Base-by-base conservation (phyloP, 345 rosid genomes). In the Populus euphratica region DNA sequence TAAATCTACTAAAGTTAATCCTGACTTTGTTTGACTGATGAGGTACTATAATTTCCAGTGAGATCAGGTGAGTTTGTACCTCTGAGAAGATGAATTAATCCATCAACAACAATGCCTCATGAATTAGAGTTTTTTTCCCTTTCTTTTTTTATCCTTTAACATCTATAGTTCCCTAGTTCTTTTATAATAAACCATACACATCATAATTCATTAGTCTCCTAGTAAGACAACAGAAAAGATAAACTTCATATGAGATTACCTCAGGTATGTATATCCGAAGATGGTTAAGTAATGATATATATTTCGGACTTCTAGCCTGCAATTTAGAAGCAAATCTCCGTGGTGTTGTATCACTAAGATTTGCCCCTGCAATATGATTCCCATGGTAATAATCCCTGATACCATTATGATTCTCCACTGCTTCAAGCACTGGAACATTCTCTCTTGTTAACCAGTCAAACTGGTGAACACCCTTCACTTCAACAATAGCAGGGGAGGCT, bases 391-490 rank as follows among this genome's bases (percentile, higher is more conserved):
- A 94, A 84, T 86, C 82, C 86, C 98, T 86, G 76, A 96, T 89
- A 76, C 88, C 91, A 82, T 91, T 83, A 86, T 90, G 96, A 79
- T 82, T 90, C 88, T 96, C 98, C 73, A 96, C 94, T 85, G 97
- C 99, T 78, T 96, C 99, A 83, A 96, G 85, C 81, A 96, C 99
- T 20, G 99, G 99, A 78, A 96, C 99, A 81, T 94, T 96, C 88
- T 96, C 99, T 83, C 98, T 89, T 10, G 99, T 91, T 82, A 96
- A 88, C 96, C 97, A 96, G 81, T 96, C 98, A 87, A 96, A 92
- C 88, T 96, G 99, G 86, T 96, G 99, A 82, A 94, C 85, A 43
- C 99, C 98, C 88, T 90, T 96, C 67, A 94, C 97, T 85, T 96
- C 99, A 69, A 94, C 87, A 63, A 92, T 91, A 41, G 99, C 97